Base-by-base conservation (phyloP, 2,329 filamentous ascomycete species). In the Fusarium verticillioides region DNA sequence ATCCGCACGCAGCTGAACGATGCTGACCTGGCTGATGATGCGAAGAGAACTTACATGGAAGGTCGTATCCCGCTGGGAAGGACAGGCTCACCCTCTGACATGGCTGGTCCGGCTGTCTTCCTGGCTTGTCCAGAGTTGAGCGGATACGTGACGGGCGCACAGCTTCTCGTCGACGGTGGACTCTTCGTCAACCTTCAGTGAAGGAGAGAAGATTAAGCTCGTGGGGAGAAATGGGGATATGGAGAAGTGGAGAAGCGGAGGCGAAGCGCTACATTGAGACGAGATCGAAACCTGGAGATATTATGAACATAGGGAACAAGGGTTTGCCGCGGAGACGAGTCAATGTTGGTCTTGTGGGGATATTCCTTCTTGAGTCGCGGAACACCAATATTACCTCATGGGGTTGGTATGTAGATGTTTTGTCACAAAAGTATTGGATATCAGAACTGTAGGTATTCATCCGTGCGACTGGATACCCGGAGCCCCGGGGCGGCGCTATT, bases 121-220 rank as follows among this genome's bases (percentile, higher is more conserved):
- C 84, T 97, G 78, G 94, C 92, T 1, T 93, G 92, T 78, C 92
- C 93, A 68, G 89, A 92, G 81, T 82, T 97, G 83, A 96, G 92
- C 80, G 89, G 89, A 30, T 96, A 95, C 83, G 92, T 96, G 66
- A 96, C 91, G 66, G 94, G 94, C 0, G 92, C 94, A 21, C 94
- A 96, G 82, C 79, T 97, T 75, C 81, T 97, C 71, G 95, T 97
- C 19, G 95, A 97, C 82, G 95, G 95, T 16, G 95, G 95, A 0
- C 81, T 96, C 70, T 97, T 96, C 86, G 95, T 97, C 21, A 97
- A 97, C 82, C 84, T 97, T 76, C 94, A 96, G 82, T 96, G 83
- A 80, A 53, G 70, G 63, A 63, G 66, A 59, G 63, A 74, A 60
- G 61, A 75, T 70, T 59, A 60, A 75, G 68, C 65, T 64, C 59